phyloP scores from a whole-genome alignment of 169 alveolate genomes.

The Plasmodium gonderi region DNA sequence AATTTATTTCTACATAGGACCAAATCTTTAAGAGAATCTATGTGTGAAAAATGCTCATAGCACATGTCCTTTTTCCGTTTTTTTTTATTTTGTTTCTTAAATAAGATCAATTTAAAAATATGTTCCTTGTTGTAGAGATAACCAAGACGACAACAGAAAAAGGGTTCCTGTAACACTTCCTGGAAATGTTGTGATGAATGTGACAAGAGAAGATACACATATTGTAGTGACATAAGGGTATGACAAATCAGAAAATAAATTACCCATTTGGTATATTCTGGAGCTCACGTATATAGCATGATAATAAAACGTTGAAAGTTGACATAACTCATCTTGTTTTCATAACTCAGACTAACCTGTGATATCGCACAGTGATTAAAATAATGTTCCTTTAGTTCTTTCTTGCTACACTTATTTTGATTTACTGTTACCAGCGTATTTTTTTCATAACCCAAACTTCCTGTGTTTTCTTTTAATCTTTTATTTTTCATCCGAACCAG shows the following conservation, averaged over 20 bases:
- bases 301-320: too few species aligned
- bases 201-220: neutral
- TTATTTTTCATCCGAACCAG: slow-evolving; percentile 66
- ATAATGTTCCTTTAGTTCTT: slow-evolving; percentile 49
- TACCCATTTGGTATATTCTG: too few species aligned
- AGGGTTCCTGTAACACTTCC: slow-evolving; percentile 59
- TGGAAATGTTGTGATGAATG: neutral
- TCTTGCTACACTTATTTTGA: slow-evolving; percentile 17
- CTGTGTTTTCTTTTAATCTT: slow-evolving; percentile 48
- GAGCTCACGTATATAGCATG: too few species aligned
- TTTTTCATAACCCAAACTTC: slow-evolving; percentile 71
- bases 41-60: slow-evolving; percentile 46
- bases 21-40: slow-evolving; percentile 54
- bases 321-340: too few species aligned
- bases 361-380: slow-evolving; percentile 61
- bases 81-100: slow-evolving; percentile 51
- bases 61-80: slow-evolving; percentile 25
- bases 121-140: slow-evolving; percentile 54
- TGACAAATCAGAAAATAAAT: too few species aligned
- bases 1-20: slow-evolving; percentile 61
- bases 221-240: too few species aligned
- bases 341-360: too few species aligned
- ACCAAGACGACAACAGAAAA: slow-evolving; percentile 68
- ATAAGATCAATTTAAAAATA: slow-evolving; percentile 8
- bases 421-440: slow-evolving; percentile 56